Evolutionary conservation across 2,329 filamentous ascomycete genomes (phyloP).

Genomic region (Ceratocystiopsis sp.): DNA sequence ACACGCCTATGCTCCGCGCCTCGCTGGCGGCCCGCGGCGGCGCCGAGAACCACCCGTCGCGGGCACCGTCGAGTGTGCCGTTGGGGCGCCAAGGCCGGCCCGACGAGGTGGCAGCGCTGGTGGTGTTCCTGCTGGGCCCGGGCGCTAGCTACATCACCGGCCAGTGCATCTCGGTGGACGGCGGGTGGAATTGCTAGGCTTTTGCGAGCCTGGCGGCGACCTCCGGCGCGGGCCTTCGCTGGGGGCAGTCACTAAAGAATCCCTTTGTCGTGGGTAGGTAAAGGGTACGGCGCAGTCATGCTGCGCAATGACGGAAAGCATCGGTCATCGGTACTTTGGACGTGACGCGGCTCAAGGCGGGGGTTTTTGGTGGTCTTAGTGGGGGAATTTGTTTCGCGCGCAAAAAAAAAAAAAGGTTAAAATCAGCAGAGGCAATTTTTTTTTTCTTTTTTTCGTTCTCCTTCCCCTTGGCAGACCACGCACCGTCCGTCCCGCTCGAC

Average conservation of each 20-base stretch:
- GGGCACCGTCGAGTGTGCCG: constrained; percentile 13
- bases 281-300: too few relatives aligned
- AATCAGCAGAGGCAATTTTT: too few relatives aligned
- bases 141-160: constrained; percentile 5
- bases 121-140: constrained; percentile 23
- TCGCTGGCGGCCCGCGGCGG: constrained; percentile 2
- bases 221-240: not conserved
- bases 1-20: constrained; percentile 6
- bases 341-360: too few relatives aligned
- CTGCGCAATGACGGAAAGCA: too few relatives aligned
- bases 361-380: too few relatives aligned
- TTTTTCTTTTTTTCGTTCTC: too few relatives aligned
- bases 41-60: constrained; percentile 16
- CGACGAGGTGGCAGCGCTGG: constrained; percentile 30
- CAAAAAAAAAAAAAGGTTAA: too few relatives aligned
- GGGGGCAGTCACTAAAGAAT: not conserved
- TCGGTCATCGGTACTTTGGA: too few relatives aligned
- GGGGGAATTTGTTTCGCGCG: too few relatives aligned
- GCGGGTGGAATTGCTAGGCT: constrained; percentile 6
- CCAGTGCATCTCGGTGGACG: constrained; percentile 6
- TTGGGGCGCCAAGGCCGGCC: constrained; percentile 24
- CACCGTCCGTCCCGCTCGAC: too few relatives aligned
- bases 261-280: not conserved
- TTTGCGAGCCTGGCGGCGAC: too few relatives aligned
- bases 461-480: too few relatives aligned